Conservation (phyloP, 1,284 basidiomycete genomes). For the Sporisorium reilianum region DNA sequence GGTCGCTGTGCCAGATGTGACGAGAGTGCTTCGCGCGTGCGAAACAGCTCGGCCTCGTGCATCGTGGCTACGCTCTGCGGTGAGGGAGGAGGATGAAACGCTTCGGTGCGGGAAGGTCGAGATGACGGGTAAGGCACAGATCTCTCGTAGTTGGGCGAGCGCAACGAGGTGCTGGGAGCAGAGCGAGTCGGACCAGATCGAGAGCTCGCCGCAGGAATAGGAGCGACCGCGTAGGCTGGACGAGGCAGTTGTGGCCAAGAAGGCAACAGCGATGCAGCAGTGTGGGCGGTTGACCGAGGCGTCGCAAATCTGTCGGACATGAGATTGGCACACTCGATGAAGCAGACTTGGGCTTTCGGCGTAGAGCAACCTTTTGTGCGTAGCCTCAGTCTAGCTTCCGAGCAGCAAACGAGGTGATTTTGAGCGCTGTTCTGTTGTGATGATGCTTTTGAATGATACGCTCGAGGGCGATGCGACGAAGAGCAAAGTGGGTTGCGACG, state of each 20-base stretch:
- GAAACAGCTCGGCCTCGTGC: slow-evolving; percentile 34
- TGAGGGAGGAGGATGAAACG: slow-evolving; percentile 17
- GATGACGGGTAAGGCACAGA: slow-evolving; percentile 27
- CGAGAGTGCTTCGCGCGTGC: slow-evolving; percentile 35
- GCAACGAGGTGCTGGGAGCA: slow-evolving; percentile 12
- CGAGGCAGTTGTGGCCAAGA: slow-evolving; percentile 35
- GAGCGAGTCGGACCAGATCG: slow-evolving; percentile 16
- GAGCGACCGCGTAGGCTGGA: slow-evolving; percentile 32
- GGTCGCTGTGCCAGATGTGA: slow-evolving; percentile 21
- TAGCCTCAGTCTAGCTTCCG: slow-evolving; percentile 6
- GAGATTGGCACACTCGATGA: slow-evolving; percentile 9
- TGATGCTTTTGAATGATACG: not conserved
- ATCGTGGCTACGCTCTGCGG: slow-evolving; percentile 14
- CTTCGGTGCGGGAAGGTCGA: slow-evolving; percentile 20
- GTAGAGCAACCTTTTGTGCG: slow-evolving; percentile 3
- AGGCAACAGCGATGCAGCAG: slow-evolving; percentile 33
- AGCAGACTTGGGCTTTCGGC: slow-evolving; percentile 3
- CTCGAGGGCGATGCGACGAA: not conserved
- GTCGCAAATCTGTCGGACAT: slow-evolving; percentile 29
- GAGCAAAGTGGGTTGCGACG: not conserved
- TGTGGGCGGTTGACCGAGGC: slow-evolving; percentile 24
- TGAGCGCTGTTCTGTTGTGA: not conserved
- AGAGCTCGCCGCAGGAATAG: slow-evolving; percentile 20
- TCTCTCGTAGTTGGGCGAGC: slow-evolving; percentile 20
- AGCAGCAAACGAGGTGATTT: not conserved